A percentile compares a stretch with the other conserved stretches of the same genome.
Conservation (phyloP, 768 basidiomycete genomes). For the Trametes punicea region DNA sequence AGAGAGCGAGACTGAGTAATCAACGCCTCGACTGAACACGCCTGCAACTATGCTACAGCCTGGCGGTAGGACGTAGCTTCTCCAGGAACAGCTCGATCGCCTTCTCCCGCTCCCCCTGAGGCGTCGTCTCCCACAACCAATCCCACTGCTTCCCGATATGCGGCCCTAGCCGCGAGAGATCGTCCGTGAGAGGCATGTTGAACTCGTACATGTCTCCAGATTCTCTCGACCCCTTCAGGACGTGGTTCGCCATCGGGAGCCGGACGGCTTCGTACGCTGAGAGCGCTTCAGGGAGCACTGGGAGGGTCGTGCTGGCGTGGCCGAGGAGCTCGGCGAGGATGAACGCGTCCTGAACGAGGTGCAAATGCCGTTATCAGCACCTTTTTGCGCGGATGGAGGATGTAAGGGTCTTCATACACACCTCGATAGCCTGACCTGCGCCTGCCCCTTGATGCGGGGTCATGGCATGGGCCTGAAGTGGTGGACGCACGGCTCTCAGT, state of each 20-base stretch:
- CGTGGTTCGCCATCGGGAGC: slow-evolving; percentile 28
- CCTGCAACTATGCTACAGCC: neutral
- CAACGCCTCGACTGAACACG: neutral
- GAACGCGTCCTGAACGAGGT: slow-evolving; percentile 30
- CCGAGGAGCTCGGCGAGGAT: slow-evolving; percentile 30
- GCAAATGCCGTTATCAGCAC: neutral
- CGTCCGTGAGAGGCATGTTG: slow-evolving; percentile 36
- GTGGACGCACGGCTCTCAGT: neutral
- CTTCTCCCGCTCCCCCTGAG: slow-evolving; percentile 32
- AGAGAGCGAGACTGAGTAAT: neutral
- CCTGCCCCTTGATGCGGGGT: slow-evolving; percentile 33
- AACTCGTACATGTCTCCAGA: slow-evolving; percentile 30
- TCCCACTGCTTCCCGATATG: slow-evolving; percentile 42
- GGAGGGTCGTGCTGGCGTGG: slow-evolving; percentile 20
- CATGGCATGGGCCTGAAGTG: slow-evolving; percentile 33
- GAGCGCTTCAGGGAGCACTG: slow-evolving; percentile 23
- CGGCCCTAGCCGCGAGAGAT: slow-evolving; percentile 36
- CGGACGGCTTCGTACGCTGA: slow-evolving; percentile 31
- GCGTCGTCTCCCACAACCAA: slow-evolving; percentile 38
- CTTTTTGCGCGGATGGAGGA: neutral
- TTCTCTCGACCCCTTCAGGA: slow-evolving; percentile 23
- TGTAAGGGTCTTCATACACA: neutral
- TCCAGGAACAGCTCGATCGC: slow-evolving; percentile 9
- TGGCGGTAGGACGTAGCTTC: neutral
- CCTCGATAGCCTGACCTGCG: slow-evolving; percentile 36